phyloP scores from a whole-genome alignment of 2,329 filamentous ascomycete species.

The Pyrenophora graminea region DNA sequence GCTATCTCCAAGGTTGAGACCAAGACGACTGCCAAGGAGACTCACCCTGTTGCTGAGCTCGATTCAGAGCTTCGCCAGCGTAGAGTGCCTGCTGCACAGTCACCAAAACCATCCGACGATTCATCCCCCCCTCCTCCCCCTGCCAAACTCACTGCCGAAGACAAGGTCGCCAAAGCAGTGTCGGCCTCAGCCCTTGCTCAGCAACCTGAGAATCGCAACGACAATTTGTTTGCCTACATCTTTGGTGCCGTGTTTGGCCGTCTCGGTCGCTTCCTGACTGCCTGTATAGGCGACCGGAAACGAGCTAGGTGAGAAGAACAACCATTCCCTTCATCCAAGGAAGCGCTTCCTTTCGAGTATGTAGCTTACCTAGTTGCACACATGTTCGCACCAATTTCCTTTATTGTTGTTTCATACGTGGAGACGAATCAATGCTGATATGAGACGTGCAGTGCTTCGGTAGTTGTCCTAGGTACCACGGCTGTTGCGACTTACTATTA shows the following conservation, averaged over 20 bases:
- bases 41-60: background rate
- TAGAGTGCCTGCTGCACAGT: conserved; percentile 11
- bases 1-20: conserved; percentile 17
- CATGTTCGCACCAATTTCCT: background rate
- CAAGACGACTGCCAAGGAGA: background rate
- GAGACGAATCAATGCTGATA: conserved; percentile 3
- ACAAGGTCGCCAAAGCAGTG: background rate
- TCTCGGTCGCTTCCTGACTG: conserved; percentile 18
- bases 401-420: background rate
- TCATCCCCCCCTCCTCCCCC: background rate
- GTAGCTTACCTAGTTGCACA: background rate
- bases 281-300: conserved; percentile 25
- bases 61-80: conserved; percentile 22
- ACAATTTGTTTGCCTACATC: conserved; percentile 16
- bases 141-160: background rate
- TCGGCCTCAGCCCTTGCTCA: conserved; percentile 2
- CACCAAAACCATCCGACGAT: conserved; percentile 1
- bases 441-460: conserved; percentile 5
- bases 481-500: conserved; percentile 18
- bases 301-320: conserved; percentile 28
- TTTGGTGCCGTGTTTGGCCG: conserved; percentile 15
- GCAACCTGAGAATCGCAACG: conserved; percentile 4
- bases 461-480: conserved; percentile 12
- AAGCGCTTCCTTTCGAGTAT: background rate
- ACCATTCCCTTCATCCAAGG: background rate